Evolutionary conservation across 2,329 filamentous ascomycete genomes (phyloP).

Genomic region (Aspergillus ochraceoroseus): DNA sequence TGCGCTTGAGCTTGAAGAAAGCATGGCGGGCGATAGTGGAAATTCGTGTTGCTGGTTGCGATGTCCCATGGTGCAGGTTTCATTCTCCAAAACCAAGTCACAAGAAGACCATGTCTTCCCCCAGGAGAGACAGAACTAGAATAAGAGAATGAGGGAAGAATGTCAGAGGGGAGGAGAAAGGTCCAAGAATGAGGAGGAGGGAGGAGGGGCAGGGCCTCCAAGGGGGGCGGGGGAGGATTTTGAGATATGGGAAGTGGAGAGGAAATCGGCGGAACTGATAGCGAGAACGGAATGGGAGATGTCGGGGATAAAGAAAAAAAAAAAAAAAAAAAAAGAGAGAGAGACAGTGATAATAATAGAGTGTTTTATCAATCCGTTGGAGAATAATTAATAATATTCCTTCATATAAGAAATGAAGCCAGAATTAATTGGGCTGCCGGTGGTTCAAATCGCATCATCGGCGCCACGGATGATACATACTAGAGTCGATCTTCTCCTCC

Average conservation of each 20-base stretch:
- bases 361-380: too few relatives aligned
- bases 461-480: conserved; percentile 14
- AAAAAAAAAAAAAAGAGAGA: too few relatives aligned
- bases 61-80: conserved; percentile 22
- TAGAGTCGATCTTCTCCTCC: conserved; percentile 7
- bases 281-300: conserved; percentile 4
- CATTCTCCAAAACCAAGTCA: conserved; percentile 14
- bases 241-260: conserved; percentile 10
- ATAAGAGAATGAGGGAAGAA: conserved; percentile 15
- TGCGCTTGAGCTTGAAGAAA: conserved; percentile 11
- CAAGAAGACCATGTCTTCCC: conserved; percentile 14
- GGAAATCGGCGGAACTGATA: conserved; percentile 1
- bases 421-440: background rate
- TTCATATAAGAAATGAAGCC: background rate
- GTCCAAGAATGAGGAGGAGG: conserved; percentile 8
- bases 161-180: conserved; percentile 1
- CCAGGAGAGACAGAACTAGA: conserved; percentile 17
- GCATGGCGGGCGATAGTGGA: conserved; percentile 24
- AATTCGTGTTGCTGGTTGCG: conserved; percentile 22
- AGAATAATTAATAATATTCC: too few relatives aligned
- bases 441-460: conserved; percentile 19
- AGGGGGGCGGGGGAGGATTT: conserved; percentile 2
- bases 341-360: too few relatives aligned
- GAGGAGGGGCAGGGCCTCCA: conserved; percentile 12
- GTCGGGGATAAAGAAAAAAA: conserved; percentile 10